Base-by-base conservation (phyloP, 495 filamentous ascomycete species). In the Neurospora africana region DNA sequence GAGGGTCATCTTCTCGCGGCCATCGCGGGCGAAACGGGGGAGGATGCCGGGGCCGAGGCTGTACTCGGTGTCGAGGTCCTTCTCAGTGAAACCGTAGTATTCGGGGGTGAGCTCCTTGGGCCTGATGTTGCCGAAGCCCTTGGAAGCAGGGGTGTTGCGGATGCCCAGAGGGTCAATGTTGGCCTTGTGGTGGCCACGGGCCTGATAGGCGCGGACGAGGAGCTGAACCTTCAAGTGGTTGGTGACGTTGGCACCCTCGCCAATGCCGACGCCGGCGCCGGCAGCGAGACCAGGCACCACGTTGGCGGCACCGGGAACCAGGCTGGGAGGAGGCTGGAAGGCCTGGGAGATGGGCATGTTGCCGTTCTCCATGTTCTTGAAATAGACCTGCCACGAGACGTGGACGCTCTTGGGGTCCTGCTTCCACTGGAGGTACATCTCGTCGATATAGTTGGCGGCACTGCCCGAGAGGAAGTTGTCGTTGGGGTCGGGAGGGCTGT, bases 351-450 rank as follows among this genome's bases (percentile, higher is more conserved):
- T 92, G 77, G 93, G 95, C 91, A 98, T 98, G 76, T 95, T 92
- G 81, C 96, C 95, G 72, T 89, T 90, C 84, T 99, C 95, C 93
- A 99, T 97, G 83, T 99, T 99, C 80, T 89, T 91, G 88, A 99
- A 99, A 89, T 99, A 99, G 75, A 95, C 91, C 85, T 98, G 95
- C 95, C 95, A 99, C 80, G 95, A 99, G 77, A 97, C 86, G 83
- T 99, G 95, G 61, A 99, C 95, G 82, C 92, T 96, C 75, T 89
- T 87, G 23, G 96, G 93, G 77, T 99, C 93, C 73, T 91, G 86
- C 84, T 95, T 97, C 95, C 95, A 99, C 76, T 92, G 88, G 82
- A 99, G 82, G 83, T 99, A 99, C 95, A 99, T 99, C 87, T 97
- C 95, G 82, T 99, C 95, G 81, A 99, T 91, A 83, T 99, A 99